These are phyloP conservation scores for Fusarium foetens DNA, from an alignment of 2,329 filamentous ascomycete species.

Conservation along the genomic window DNA sequence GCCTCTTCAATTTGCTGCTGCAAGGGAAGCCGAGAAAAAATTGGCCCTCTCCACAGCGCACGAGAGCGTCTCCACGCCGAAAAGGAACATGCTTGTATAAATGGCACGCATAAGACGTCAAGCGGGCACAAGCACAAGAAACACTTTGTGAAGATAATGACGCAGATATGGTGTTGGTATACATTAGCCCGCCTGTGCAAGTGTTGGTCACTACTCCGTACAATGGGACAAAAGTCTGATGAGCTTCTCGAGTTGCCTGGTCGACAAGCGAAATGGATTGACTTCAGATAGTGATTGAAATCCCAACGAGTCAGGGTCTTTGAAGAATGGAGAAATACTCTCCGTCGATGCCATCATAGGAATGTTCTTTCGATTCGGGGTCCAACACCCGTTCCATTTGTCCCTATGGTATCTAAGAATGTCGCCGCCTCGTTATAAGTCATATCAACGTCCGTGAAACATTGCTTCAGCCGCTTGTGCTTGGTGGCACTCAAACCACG, in stretches of 20 bases:
- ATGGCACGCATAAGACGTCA: slow-evolving; percentile 25
- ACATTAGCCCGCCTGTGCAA: slow-evolving; percentile 7
- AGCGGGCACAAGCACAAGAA: slow-evolving; percentile 29
- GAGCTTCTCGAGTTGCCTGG: slow-evolving; percentile 28
- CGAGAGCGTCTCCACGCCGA: slow-evolving; percentile 21
- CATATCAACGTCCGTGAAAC: slow-evolving; percentile 37
- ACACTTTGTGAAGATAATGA: slow-evolving; percentile 34
- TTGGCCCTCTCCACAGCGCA: slow-evolving; percentile 27
- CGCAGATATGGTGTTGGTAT: slow-evolving; percentile 24
- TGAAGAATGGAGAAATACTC: not conserved
- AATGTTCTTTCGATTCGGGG: slow-evolving; percentile 15
- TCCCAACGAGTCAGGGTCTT: slow-evolving; percentile 13
- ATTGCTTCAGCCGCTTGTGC: slow-evolving; percentile 39
- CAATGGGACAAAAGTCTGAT: slow-evolving; percentile 2
- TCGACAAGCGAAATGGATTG: slow-evolving; percentile 9
- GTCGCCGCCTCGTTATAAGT: slow-evolving; percentile 8
- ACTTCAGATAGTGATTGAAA: not conserved
- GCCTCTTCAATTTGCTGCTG: slow-evolving; percentile 38
- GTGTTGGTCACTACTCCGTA: not conserved
- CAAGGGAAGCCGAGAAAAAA: slow-evolving; percentile 39
- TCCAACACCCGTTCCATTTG: slow-evolving; percentile 1
- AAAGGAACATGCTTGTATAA: slow-evolving; percentile 22
- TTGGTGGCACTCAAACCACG: slow-evolving; percentile 29
- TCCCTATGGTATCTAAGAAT: not conserved
- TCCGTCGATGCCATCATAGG: slow-evolving; percentile 16